Conservation (phyloP, 768 basidiomycete genomes). For the Xerocomus brunneocitrinus region DNA sequence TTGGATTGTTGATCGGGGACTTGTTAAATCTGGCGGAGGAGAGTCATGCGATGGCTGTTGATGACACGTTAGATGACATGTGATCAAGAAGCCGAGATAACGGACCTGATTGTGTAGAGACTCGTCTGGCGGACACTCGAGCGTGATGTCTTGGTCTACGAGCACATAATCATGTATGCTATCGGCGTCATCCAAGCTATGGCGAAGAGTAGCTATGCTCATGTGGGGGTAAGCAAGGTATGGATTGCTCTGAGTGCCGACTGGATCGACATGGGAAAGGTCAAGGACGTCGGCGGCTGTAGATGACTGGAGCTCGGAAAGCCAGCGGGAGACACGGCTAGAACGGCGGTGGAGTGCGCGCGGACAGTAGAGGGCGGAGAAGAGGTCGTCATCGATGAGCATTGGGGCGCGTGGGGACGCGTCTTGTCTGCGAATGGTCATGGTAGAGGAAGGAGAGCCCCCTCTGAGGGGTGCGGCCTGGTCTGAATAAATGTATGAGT, state of each 20-base stretch:
- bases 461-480: constrained; percentile 11
- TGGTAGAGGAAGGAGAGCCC: constrained; percentile 30
- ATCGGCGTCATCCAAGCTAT: constrained; percentile 30
- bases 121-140: constrained; percentile 22
- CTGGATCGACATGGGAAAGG: constrained; percentile 20
- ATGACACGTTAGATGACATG: constrained; percentile 16
- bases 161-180: constrained; percentile 40
- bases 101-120: constrained; percentile 22
- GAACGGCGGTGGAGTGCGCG: constrained; percentile 32
- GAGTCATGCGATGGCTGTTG: constrained; percentile 22
- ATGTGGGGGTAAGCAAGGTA: constrained; percentile 41
- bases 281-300: constrained; percentile 10
- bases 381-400: constrained; percentile 7
- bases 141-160: constrained; percentile 31
- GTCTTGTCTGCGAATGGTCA: constrained; percentile 25
- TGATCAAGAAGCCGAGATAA: constrained; percentile 21
- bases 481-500: constrained; percentile 22
- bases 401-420: constrained; percentile 17
- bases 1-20: constrained; percentile 32
- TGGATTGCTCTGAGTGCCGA: constrained; percentile 33
- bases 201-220: constrained; percentile 26
- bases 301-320: constrained; percentile 36
- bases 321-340: constrained; percentile 42
- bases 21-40: constrained; percentile 22
- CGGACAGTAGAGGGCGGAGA: background rate